Base-by-base conservation (phyloP, 2,329 filamentous ascomycete genomes). In the Cladosporium cucumerinum region DNA sequence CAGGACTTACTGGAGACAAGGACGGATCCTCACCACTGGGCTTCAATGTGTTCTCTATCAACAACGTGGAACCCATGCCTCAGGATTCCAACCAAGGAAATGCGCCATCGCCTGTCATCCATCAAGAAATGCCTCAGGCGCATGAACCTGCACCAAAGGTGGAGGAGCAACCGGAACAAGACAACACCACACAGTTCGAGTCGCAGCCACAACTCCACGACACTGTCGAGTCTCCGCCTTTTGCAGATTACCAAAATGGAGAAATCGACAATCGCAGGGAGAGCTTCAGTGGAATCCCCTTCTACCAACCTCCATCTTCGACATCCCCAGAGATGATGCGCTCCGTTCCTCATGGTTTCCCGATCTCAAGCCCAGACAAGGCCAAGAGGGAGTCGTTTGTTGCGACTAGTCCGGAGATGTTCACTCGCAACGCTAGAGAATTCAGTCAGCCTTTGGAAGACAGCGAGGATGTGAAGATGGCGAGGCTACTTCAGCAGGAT, bases 221-320 rank as follows among this genome's bases (percentile, higher is more conserved):
- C 51, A 65, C 62, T 11, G 68, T 63, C 30, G 61, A 61, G 8
- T 66, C 58, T 49, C 62, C 60, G 11, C 49, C 54, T 3, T 52
- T 48, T 26, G 28, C 55, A 10, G 43, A 59, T 39, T 43, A 55
- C 48, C 36, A 43, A 25, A 46, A 48, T 34, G 21, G 48, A 25
- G 59, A 64, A 18, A 21, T 54, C 43, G 58, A 64, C 43, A 39
- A 58, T 14, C 54, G 39, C 23, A 58, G 55, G 25, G n/a, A 21
- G 11, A 64, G 61, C 39, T 34, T 64, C 7, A 51, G 21, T 48
- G 51, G 52, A 36, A 61, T 34, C 57, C 73, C 73, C 12, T 68
- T 75, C 26, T 75, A 71, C 48, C 66, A 69, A 36, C 73, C 73
- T 10, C 73, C 73, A 14, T 68, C 68, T 18, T 69, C 71, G 14